phyloP scores from a whole-genome alignment of 805 yeast genomes.

The Candida sonorensis region DNA sequence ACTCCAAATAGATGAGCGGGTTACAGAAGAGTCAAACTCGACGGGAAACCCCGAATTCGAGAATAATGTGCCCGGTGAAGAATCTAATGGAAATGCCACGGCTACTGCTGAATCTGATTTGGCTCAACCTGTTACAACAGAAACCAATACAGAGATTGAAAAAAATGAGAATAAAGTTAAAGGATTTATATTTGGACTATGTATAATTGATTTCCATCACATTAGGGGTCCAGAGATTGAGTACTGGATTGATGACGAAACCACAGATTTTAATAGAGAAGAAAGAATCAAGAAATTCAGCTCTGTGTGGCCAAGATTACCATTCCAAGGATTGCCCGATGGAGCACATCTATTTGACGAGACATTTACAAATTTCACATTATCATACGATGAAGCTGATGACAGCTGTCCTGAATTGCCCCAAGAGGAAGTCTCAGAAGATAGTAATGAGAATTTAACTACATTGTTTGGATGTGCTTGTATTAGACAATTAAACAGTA shows the following conservation, averaged over 20 bases:
- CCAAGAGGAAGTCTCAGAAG: conserved; percentile 21
- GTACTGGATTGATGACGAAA: conserved; percentile 61
- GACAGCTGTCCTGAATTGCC: conserved; percentile 40
- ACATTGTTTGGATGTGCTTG: conserved; percentile 96
- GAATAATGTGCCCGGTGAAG: no score
- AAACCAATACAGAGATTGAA: no score
- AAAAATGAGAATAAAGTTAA: background rate
- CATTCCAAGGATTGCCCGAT: conserved; percentile 94
- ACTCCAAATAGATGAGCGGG: no score
- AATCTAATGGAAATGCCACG: no score
- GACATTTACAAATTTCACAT: conserved; percentile 84
- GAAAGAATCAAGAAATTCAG: conserved; percentile 25
- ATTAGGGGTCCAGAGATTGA: conserved; percentile 90
- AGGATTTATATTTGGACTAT: conserved; percentile 63
- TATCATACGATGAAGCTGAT: conserved; percentile 57
- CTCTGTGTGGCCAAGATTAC: conserved; percentile 73
- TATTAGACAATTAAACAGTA: conserved; percentile 70
- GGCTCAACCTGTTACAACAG: no score
- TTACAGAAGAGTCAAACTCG: no score
- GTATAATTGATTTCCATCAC: conserved; percentile 92
- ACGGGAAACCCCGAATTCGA: no score
- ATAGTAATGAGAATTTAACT: conserved; percentile 29
- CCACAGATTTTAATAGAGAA: conserved; percentile 26
- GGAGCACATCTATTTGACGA: conserved; percentile 93
- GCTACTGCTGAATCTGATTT: no score